These are phyloP conservation scores for Verticillium longisporum DNA, from an alignment of 2,329 filamentous ascomycete species.

Conservation along the genomic window DNA sequence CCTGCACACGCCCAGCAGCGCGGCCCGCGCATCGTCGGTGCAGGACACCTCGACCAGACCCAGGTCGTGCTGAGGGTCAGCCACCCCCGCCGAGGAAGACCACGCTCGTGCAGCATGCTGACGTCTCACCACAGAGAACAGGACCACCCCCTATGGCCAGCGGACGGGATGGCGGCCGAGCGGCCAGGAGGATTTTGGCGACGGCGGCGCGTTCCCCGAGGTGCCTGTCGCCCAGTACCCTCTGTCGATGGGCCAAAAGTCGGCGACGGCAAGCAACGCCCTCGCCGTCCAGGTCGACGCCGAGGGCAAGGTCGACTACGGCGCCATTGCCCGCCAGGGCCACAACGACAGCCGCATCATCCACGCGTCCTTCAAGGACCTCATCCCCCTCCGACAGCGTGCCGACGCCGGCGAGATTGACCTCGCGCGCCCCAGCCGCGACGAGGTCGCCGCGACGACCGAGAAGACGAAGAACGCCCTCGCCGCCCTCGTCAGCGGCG, in stretches of 20 bases:
- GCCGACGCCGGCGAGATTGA: conserved; percentile 91
- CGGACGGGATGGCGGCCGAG: conserved; percentile 88
- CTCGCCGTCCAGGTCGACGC: conserved; percentile 87
- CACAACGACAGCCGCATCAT: conserved; percentile 80
- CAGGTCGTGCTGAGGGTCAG: conserved; percentile 73
- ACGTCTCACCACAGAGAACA: conserved; percentile 46
- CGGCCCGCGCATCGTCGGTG: conserved; percentile 75
- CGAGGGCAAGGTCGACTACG: conserved; percentile 92
- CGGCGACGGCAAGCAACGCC: conserved; percentile 68
- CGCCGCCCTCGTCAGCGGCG: conserved; percentile 73
- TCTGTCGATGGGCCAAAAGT: conserved; percentile 86
- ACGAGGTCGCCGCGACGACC: conserved; percentile 76
- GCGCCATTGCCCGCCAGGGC: conserved; percentile 85
- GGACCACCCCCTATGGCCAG: conserved; percentile 87
- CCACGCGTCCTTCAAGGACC: conserved; percentile 91
- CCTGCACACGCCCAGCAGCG: conserved; percentile 64
- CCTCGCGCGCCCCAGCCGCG: conserved; percentile 74
- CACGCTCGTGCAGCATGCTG: neutral
- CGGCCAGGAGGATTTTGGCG: conserved; percentile 83
- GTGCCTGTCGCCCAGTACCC: conserved; percentile 92
- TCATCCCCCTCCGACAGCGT: conserved; percentile 88
- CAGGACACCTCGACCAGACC: conserved; percentile 73
- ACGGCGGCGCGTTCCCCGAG: conserved; percentile 94
- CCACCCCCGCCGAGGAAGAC: conserved; percentile 4
- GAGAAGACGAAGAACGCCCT: conserved; percentile 85